These are phyloP conservation scores for Monilinia laxa DNA, from an alignment of 2,329 filamentous ascomycete genomes.

Conservation along the genomic window DNA sequence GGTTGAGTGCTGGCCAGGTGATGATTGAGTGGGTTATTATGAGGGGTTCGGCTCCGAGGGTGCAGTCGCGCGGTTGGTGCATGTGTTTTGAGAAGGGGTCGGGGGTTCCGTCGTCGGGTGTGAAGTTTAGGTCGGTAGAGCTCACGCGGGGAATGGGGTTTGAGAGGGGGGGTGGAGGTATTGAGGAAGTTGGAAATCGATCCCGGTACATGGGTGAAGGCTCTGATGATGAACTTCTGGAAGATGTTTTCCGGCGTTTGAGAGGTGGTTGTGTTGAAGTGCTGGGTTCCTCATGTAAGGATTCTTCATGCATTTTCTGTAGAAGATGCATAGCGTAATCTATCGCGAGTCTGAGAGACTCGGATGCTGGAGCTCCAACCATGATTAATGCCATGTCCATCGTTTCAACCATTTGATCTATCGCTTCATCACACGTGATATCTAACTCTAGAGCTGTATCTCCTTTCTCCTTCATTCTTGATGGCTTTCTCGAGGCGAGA, in stretches of 20 bases:
- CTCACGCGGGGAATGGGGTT: conserved; percentile 44
- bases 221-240: not conserved
- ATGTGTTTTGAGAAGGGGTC: conserved; percentile 63
- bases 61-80: conserved; percentile 43
- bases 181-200: conserved; percentile 28
- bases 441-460: not conserved
- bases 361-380: conserved; percentile 30
- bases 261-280: conserved; percentile 4
- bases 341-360: conserved; percentile 41
- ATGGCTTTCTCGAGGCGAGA: conserved; percentile 34
- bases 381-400: conserved; percentile 42
- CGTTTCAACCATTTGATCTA: conserved; percentile 37
- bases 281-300: not conserved
- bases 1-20: conserved; percentile 74
- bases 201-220: not conserved
- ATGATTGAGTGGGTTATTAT: conserved; percentile 65
- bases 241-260: conserved; percentile 32
- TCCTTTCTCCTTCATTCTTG: conserved; percentile 14
- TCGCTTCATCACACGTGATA: not conserved
- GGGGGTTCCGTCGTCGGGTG: conserved; percentile 50
- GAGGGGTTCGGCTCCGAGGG: conserved; percentile 55
- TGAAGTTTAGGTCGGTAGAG: not conserved
- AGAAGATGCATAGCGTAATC: conserved; percentile 62
- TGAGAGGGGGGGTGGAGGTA: conserved; percentile 47
- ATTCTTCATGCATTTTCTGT: conserved; percentile 50